Base-by-base conservation (phyloP, 2,329 filamentous ascomycete genomes). In the Claviceps sp. region DNA sequence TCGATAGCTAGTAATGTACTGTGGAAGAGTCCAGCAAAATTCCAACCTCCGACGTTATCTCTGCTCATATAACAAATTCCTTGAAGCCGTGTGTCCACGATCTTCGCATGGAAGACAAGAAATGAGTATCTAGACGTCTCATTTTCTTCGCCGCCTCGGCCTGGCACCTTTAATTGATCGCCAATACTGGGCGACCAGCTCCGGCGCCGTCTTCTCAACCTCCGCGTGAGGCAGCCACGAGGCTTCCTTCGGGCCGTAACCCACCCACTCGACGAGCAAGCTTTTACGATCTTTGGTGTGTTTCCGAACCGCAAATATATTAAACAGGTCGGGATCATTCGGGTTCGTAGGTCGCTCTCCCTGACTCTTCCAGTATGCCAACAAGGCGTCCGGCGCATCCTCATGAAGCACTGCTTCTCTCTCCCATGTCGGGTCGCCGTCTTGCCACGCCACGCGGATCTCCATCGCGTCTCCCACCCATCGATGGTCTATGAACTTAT, bases 241-340 rank as follows among this genome's bases (percentile, higher is more conserved):
- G 4, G 54, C 58, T 0, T 67, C 62, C 10, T 55, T 49, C 8
- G 57, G 51, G 3, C 58, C 58, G 42, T 62, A 69, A 11, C 67
- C 67, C 4, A 68, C 52, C 67, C 67, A 70, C 54, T 69, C 67
- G 1, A 70, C 65, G 8, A 61, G 54, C 34, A 68, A 54, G 19
- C 57, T 57, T 42, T 59, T 59, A 49, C 58, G 60, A 5, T 61
- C 57, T 16, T 55, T 57, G 11, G 58, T 61, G 51, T 68, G 67
- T 37, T 62, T 61, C 26, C 60, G 62, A 39, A 70, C 61, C 4
- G 63, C 62, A 48, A 63, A 64, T 4, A 68, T 63, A 37, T 63
- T 61, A 53, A 60, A 69, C 1, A 68, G 26, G 0, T 62, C 61
- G 2, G 62, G 55, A 39, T 66, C 57, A 8, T 50, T 6, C 0